A percentile compares a stretch with the other conserved stretches of the same genome.
Evolutionary conservation across 805 yeast genomes (phyloP).

Genomic region (Yamadazyma sp.): DNA sequence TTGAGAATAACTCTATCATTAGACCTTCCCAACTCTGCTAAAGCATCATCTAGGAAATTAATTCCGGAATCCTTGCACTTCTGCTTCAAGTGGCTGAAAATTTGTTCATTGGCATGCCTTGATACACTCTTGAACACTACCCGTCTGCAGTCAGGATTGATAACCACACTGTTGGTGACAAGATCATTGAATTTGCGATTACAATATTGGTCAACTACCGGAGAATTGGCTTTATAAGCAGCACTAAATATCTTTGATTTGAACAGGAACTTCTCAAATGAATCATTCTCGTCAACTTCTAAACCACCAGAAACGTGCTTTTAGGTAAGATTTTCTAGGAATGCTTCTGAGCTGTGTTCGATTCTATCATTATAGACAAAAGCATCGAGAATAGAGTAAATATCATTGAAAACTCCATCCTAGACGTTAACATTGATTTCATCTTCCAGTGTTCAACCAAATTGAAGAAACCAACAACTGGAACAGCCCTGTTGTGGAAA

Average conservation of each 20-base stretch:
- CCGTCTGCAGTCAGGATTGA: constrained; percentile 71
- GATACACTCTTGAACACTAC: constrained; percentile 67
- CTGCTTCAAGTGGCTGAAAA: constrained; percentile 59
- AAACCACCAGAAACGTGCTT: background rate
- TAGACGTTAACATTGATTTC: constrained; percentile 67
- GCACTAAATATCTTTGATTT: constrained; percentile 1
- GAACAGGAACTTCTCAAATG: background rate
- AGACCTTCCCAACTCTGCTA: constrained; percentile 66
- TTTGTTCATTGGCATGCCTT: constrained; percentile 56
- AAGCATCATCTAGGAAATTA: constrained; percentile 68
- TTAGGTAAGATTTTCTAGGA: constrained; percentile 20
- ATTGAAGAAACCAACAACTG: constrained; percentile 57
- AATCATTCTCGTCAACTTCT: background rate
- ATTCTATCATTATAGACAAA: constrained; percentile 47
- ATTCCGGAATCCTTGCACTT: constrained; percentile 41
- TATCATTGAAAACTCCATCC: constrained; percentile 45
- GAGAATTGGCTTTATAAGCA: constrained; percentile 42
- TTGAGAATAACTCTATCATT: constrained; percentile 47
- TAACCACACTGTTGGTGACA: constrained; percentile 45
- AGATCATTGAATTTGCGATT: background rate
- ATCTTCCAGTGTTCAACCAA: constrained; percentile 57
- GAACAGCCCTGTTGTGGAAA: constrained; percentile 69
- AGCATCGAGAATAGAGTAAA: constrained; percentile 1
- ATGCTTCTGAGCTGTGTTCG: constrained; percentile 66
- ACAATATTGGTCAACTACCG: constrained; percentile 55